Evolutionary conservation across 2,329 filamentous ascomycete genomes (phyloP), one percentile per base, ranked within the genome.

Genomic region (Annulohypoxylon truncatum): DNA sequence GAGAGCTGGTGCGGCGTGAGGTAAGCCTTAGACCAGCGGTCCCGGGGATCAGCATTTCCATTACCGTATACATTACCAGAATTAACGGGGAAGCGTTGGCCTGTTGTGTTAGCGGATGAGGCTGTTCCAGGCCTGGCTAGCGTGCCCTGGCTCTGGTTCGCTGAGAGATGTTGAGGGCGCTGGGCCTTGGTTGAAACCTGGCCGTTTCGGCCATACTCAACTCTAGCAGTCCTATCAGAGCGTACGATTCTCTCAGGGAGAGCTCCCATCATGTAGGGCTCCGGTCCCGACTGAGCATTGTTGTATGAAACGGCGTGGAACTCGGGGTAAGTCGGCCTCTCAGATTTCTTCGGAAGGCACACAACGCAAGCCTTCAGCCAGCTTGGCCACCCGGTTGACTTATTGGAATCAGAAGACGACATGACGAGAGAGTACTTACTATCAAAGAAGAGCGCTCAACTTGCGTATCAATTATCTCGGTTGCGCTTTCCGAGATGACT

Each of bases 1-100:
- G 59, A 63, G 7, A 84, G 75, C 47, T 73, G 73, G n/a, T 63
- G 60, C 0, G 52, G 68, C 31, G 59, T 70, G 69, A 81, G 78
- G n/a, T 33, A 48, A 1, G 66, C 24, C 1, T 63, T 72, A 3
- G 71, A 50, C 48, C 72, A 75, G 58, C 13, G 9, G 18, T 35
- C 28, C 10, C 54, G 40, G 15, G 35, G 47, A n/a, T 65, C 55
- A 7, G 10, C 20, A 4, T 13, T 18, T 13, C 9, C 26, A 13
- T 18, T 24, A 2, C 42, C 42, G 4, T 26, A 24, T 10, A 10
- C 12, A 22, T 26, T 46, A n/a, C 42, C 40, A 2, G 13, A 5
- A n/a, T 38, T 42, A 12, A 26, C 31, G 13, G 50, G 50, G 50
- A 52, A 38, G 6, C 31, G 50, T 3, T 31, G 15, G 50, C 29